Base-by-base conservation (phyloP, 148 eudicot genomes). In the Spergularia bocconei region DNA sequence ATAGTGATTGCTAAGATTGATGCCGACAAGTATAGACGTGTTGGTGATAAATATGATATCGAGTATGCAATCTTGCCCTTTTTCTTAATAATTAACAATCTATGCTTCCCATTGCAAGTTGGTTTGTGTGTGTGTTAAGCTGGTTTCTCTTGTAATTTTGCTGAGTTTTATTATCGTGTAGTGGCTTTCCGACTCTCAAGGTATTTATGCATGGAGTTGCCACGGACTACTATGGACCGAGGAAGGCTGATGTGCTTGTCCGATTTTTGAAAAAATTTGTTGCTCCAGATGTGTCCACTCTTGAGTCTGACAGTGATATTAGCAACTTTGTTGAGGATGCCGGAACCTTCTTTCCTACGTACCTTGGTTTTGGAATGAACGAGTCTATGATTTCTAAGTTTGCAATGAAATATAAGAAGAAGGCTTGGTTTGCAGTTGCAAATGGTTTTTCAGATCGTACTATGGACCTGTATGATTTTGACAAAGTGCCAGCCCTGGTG, bases 351-450 rank as follows among this genome's bases (percentile, higher is more conserved):
- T 96, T 96, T 82, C 99, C 99, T 48, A 82, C 91, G 75, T 92
- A 77, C 72, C 55, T 96, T 62, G 99, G 99, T 71, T 92, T 96
- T 84, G 99, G 97, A 73, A 73, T 96, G 83, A 76, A 92, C 73
- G 97, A 92, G 82, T 86, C 97, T 11, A 61, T 77, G 51, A 87
- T 96, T 73, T 88, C 85, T 53, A 59, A 86, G 57, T 76, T 96
- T 78, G 97, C 92, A 20, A 69, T 84, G 69, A 88, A 96, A 81
- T 85, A 89, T 86, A 96, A 96, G 92, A 91, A 84, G 77, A 89
- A 82, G 76, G 97, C 94, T 79, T 92, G 99, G 99, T 96, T 96
- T 86, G 84, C 98, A 53, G 92, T 89, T 71, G 97, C 99, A 55
- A 96, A 91, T 54, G 94, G 85, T 77, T 89, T 89, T 79, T 92